Evolutionary conservation across 2,329 filamentous ascomycete genomes (phyloP), one percentile per base, ranked within the genome.

Genomic region (Sporothrix sp.): DNA sequence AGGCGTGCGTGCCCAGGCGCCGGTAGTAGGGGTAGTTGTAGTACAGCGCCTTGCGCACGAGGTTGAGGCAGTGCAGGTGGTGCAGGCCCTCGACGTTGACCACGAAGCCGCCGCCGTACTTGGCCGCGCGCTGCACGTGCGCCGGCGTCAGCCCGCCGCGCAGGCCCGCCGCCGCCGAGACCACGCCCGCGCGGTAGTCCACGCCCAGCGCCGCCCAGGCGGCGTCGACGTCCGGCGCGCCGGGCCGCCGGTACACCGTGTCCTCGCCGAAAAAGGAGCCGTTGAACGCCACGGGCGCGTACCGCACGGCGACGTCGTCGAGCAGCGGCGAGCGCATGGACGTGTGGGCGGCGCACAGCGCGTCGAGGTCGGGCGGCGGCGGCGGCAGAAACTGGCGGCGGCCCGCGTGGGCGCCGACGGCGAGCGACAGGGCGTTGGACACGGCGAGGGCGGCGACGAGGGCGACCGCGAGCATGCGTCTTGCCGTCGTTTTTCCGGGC

Each of bases 21-120:
- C 70, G 69, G 61, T 83, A 83, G 58, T 80, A 74, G 16, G 75
- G 68, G 50, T 75, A 76, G 58, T 82, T 82, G 65, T 73, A 82
- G 59, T 74, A 76, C 0, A 81, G 63, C 0, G 73, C 65, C 58
- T 82, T 74, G 1, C 79, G 73, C 7, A 83, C 59, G 6, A 82
- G 68, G 51, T 83, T 79, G 58, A 82, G 58, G 55, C 79, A 83
- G 59, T 82, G 75, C 13, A 79, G 59, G 53, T 78, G 75, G 57
- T 78, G 74, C 61, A 78, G 63, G 7, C 74, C 75, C 58, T 78
- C 74, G 1, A 79, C 69, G 36, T 78, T 78, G n/a, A 74, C 75
- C 3, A 75, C 65, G 60, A 71, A 82, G 0, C 78, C 78, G 23
- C 77, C 76, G 0, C 79, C 79, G 56, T 82, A 74, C 47, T 75